Evolutionary conservation across 345 rosid species (phyloP).

Genomic region (Gossypium mustelinum): DNA sequence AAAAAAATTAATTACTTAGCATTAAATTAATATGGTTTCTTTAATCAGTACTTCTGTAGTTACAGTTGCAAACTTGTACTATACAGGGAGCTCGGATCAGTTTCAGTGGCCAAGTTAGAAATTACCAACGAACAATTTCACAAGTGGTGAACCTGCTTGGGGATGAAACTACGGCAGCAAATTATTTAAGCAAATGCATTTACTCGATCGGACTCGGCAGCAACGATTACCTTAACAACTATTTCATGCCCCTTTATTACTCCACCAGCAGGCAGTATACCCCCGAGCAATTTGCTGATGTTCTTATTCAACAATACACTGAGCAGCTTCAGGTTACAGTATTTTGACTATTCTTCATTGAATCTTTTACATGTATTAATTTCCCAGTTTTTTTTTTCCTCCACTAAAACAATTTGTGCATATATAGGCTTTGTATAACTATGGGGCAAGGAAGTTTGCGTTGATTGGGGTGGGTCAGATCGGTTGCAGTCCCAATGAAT

Average conservation of each 20-base stretch:
- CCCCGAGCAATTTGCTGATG: constrained; percentile 53
- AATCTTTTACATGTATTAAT: not conserved
- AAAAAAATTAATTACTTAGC: not conserved
- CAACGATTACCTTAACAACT: constrained; percentile 93
- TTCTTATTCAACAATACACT: constrained; percentile 52
- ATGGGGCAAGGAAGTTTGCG: constrained; percentile 83
- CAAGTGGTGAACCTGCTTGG: constrained; percentile 47
- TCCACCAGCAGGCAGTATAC: constrained; percentile 44
- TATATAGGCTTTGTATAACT: constrained; percentile 47
- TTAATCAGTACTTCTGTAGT: not conserved
- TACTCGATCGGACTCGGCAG: constrained; percentile 76
- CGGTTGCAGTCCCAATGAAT: constrained; percentile 81
- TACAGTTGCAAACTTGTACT: not conserved
- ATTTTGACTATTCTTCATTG: not conserved
- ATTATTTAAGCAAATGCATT: constrained; percentile 60
- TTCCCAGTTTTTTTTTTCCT: not conserved
- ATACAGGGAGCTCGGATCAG: constrained; percentile 10
- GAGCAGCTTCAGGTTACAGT: constrained; percentile 50
- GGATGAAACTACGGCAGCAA: constrained; percentile 39
- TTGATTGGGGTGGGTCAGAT: constrained; percentile 74
- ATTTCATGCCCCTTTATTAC: constrained; percentile 76
- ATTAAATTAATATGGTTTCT: not conserved
- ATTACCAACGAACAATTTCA: constrained; percentile 1
- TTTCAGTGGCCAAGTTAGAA: constrained; percentile 8
- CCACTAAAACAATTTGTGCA: not conserved